phyloP scores from a whole-genome alignment of 768 basidiomycete species.

The Rhodosporidiobolus sp. region DNA sequence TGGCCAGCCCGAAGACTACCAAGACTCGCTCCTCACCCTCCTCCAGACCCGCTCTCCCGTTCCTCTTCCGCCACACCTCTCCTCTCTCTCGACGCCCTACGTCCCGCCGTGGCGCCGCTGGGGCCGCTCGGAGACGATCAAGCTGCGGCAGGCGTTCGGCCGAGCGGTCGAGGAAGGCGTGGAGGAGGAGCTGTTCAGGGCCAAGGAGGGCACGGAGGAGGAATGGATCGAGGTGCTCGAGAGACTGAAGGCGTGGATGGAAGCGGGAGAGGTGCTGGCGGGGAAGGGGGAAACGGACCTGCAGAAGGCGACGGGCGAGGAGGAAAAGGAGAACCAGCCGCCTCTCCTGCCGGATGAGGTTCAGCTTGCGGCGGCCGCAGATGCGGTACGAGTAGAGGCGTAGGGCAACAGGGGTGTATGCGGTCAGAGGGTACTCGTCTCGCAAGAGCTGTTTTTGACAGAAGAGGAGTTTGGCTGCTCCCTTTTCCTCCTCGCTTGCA shows the following conservation, averaged over 20 bases:
- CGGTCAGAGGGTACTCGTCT: no score
- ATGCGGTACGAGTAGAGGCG: no score
- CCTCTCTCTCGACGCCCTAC: neutral
- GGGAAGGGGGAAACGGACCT: no score
- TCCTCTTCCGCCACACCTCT: neutral
- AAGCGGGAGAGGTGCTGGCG: no score
- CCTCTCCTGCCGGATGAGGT: no score
- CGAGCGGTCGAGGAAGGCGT: neutral
- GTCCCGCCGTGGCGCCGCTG: neutral
- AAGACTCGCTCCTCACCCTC: conserved; percentile 5
- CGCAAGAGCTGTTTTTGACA: no score
- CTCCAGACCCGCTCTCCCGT: neutral
- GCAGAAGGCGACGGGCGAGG: no score
- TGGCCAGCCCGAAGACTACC: neutral
- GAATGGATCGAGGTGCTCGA: conserved; percentile 1
- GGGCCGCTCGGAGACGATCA: neutral
- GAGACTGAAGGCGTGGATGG: neutral
- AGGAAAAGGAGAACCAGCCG: no score
- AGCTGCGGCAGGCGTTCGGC: neutral
- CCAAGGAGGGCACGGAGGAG: neutral
- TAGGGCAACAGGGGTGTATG: no score
- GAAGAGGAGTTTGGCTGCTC: no score
- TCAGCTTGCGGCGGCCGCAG: no score
- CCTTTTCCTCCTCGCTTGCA: no score
- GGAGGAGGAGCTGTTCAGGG: neutral